phyloP scores from a whole-genome alignment of 2,329 filamentous ascomycete genomes.

The Epichloe coenophiala region DNA sequence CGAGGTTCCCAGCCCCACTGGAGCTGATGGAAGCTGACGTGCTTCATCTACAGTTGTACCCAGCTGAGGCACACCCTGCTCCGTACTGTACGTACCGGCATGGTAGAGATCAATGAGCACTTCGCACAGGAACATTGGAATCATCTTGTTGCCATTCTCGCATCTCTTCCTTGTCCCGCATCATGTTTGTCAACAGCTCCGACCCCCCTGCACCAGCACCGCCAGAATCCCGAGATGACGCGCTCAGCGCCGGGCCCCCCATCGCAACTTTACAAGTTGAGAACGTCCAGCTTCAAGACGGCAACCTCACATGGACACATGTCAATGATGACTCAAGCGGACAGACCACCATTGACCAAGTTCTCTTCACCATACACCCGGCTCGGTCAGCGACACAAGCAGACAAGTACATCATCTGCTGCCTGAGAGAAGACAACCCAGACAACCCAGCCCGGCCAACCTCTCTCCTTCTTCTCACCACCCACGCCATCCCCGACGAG shows the following conservation, averaged over 20 bases:
- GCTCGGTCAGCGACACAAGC: not conserved
- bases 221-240: not conserved
- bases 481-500: conserved; percentile 20
- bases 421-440: conserved; percentile 21
- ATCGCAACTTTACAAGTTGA: conserved; percentile 3
- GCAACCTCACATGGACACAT: conserved; percentile 16
- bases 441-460: conserved; percentile 12
- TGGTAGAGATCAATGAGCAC: no score
- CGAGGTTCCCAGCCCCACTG: not conserved
- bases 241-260: not conserved
- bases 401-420: conserved; percentile 19
- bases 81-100: no score
- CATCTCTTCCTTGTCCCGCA: no score
- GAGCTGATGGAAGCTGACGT: not conserved
- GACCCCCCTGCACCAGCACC: not conserved
- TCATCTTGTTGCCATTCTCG: no score
- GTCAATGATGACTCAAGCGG: conserved; percentile 6
- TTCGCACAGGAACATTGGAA: no score
- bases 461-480: conserved; percentile 16
- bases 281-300: conserved; percentile 12
- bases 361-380: conserved; percentile 15
- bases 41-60: no score
- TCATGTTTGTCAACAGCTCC: not conserved
- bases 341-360: conserved; percentile 11
- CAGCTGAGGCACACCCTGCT: no score